Percentiles rank a stretch among this genome's conserved stretches.
phyloP scores from a whole-genome alignment of 148 eudicot genomes.

The Bassia scoparia region DNA sequence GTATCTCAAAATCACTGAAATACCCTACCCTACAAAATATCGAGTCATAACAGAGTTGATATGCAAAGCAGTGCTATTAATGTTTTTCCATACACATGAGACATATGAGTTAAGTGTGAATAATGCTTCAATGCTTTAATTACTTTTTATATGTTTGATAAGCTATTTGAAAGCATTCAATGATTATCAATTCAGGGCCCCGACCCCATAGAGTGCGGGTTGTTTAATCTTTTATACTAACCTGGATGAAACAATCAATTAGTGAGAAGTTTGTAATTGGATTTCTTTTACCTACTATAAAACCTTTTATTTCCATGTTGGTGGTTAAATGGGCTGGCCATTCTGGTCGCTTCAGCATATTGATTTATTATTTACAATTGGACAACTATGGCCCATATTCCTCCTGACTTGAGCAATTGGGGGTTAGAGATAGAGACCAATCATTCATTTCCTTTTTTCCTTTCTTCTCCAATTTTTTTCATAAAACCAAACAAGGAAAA shows the following conservation, averaged over 20 bases:
- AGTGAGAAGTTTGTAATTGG: too few species aligned
- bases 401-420: not conserved
- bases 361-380: not conserved
- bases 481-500: too few species aligned
- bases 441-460: too few species aligned
- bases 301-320: not conserved
- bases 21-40: too few species aligned
- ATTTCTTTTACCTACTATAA: too few species aligned
- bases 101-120: too few species aligned
- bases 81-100: too few species aligned
- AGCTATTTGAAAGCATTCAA: not conserved
- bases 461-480: too few species aligned
- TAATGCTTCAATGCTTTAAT: not conserved
- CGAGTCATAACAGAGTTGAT: too few species aligned
- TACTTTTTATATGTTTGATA: not conserved
- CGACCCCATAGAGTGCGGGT: not conserved
- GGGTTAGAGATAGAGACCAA: not conserved
- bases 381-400: not conserved
- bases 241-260: not conserved
- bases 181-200: not conserved
- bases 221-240: not conserved
- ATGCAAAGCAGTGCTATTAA: too few species aligned
- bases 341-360: not conserved
- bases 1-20: too few species aligned
- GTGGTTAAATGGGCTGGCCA: too few species aligned